Evolutionary conservation across 805 yeast genomes (phyloP).

Genomic region (Candida awuae): DNA sequence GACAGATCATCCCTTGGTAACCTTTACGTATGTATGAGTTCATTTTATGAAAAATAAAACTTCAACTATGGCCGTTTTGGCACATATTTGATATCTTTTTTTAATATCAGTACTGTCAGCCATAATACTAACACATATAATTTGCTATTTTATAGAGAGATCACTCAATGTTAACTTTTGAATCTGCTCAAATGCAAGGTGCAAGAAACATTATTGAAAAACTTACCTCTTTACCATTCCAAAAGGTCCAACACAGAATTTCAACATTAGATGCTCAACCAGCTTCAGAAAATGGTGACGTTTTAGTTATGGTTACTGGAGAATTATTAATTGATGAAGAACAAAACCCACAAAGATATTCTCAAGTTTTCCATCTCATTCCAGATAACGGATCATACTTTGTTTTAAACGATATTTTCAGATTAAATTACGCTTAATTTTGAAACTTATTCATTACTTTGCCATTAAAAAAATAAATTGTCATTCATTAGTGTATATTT

Average conservation of each 20-base stretch:
- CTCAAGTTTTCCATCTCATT: slow-evolving; percentile 94
- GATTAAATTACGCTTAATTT: slow-evolving; percentile 70
- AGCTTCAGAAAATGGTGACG: slow-evolving; percentile 86
- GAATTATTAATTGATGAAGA: slow-evolving; percentile 90
- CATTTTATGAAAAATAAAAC: no score
- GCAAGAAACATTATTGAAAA: slow-evolving; percentile 89
- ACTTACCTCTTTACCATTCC: slow-evolving; percentile 80
- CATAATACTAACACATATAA: no score
- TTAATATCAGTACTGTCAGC: no score
- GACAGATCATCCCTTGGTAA: slow-evolving; percentile 90
- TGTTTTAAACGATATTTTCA: slow-evolving; percentile 94
- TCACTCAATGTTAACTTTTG: slow-evolving; percentile 95
- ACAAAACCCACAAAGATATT: slow-evolving; percentile 89
- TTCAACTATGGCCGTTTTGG: no score
- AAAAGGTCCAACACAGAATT: slow-evolving; percentile 86
- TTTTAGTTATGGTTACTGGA: slow-evolving; percentile 96
- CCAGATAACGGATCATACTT: slow-evolving; percentile 89
- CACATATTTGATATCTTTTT: no score
- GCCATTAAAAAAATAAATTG: no score
- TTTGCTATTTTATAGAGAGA: slow-evolving; percentile 47
- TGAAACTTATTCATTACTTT: background rate
- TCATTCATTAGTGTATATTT: background rate
- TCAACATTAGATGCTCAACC: slow-evolving; percentile 98
- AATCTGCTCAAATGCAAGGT: slow-evolving; percentile 90
- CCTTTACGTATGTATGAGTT: slow-evolving; percentile 53